Base-by-base conservation (phyloP, 495 filamentous ascomycete genomes). In the Annulohypoxylon maeteangense region DNA sequence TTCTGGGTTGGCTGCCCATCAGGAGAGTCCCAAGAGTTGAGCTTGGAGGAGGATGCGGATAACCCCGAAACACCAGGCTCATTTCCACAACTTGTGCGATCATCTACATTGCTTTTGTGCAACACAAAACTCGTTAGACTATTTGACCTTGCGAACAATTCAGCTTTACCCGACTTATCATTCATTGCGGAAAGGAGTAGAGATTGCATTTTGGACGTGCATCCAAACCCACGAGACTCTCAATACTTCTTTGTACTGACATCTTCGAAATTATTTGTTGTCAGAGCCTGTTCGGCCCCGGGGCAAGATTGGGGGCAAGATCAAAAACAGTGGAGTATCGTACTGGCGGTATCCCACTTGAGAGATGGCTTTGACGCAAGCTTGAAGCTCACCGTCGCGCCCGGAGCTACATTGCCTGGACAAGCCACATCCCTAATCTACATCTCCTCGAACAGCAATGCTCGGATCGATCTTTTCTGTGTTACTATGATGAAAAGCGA, bases 391-490 rank as follows among this genome's bases (percentile, higher is more conserved):
- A 38, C 57, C 23, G 59, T 76, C 22, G 56, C 65, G 14, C 74
- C 65, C 62, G 68, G 70, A 12, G 16, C 67, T 48, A 47, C 27
- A 18, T 66, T 62, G 10, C 18, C 65, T 12, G 31, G 47, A 4
- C 44, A 57, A 55, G n/a, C 57, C 7, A 69, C 65, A 11, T 75
- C 71, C 1, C 62, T 78, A 16, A 54, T 79, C 32, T 75, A 62
- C 40, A 27, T 79, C 47, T 71, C 73, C 60, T 75, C 75, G 0
- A 63, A 32, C 12, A 65, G 48, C 2, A 67, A 62, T 45, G 54
- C 58, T 23, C 68, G 61, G 51, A 36, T 76, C 38, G 77, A 78
- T 42, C 74, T 82, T 38, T 80, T 77, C 58, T 80, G 54, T 67
- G 18, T 82, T n/a, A 56, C 75, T 42, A 67, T 80, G 20, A 54